Evolutionary conservation across 495 filamentous ascomycete genomes (phyloP).

Genomic region (Aspergillus sclerotiicarbonarius): DNA sequence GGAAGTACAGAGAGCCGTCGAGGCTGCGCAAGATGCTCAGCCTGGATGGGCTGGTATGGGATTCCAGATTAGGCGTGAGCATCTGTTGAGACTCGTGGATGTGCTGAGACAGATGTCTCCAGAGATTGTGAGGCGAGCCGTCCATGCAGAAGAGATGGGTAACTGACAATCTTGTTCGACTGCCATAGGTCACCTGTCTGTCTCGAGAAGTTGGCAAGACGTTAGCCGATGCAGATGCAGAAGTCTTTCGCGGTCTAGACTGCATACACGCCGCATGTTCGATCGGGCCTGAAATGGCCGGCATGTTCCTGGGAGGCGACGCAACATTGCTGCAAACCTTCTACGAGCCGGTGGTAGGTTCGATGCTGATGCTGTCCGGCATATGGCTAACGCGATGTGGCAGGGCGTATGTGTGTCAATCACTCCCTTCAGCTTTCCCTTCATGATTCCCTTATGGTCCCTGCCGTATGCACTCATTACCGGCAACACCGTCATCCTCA

Average conservation of each 20-base stretch:
- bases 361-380: neutral
- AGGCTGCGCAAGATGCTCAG: conserved; percentile 24
- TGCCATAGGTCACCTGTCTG: conserved; percentile 12
- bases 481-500: conserved; percentile 26
- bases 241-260: conserved; percentile 27
- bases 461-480: conserved; percentile 24
- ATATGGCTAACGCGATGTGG: neutral
- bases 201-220: conserved; percentile 30
- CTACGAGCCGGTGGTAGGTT: conserved; percentile 25
- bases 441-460: conserved; percentile 26
- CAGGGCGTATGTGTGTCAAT: conserved; percentile 31
- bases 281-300: conserved; percentile 27
- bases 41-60: conserved; percentile 20
- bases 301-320: conserved; percentile 27
- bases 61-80: conserved; percentile 22
- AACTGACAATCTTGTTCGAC: neutral
- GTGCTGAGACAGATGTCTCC: conserved; percentile 22
- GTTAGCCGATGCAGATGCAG: conserved; percentile 26
- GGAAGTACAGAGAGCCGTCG: conserved; percentile 27
- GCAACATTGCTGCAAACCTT: conserved; percentile 25
- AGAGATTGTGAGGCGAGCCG: conserved; percentile 21
- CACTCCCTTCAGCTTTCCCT: conserved; percentile 31
- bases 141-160: neutral
- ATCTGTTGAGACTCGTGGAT: conserved; percentile 23
- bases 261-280: conserved; percentile 31